Percentiles rank a stretch among this genome's conserved stretches.
Conservation (phyloP, 2,329 filamentous ascomycete species). For the Dendrostoma leiphaemia region DNA sequence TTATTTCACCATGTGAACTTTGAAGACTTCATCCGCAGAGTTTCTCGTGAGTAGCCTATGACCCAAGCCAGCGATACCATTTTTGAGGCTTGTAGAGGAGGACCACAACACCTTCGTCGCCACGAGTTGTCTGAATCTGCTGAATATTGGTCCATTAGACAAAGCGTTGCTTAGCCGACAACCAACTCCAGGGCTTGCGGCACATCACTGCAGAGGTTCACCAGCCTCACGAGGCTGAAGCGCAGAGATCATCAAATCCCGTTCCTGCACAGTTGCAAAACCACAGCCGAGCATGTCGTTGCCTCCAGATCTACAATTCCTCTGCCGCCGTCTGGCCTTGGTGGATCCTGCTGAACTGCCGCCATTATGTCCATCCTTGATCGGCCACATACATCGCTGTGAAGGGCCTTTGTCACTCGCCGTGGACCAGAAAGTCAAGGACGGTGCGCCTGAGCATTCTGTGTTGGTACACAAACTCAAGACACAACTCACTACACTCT, state of each 20-base stretch:
- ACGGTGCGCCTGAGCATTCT: conserved; percentile 60
- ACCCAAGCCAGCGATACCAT: not conserved
- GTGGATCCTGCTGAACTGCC: conserved; percentile 73
- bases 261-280: too few species aligned
- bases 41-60: not conserved
- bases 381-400: conserved; percentile 56
- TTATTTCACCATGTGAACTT: not conserved
- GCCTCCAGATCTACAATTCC: conserved; percentile 59
- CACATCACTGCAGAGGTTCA: too few species aligned
- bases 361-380: conserved; percentile 67
- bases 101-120: not conserved
- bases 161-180: too few species aligned
- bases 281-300: conserved; percentile 32
- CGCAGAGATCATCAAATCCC: not conserved
- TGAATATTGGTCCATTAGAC: too few species aligned
- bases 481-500: conserved; percentile 71
- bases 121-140: too few species aligned
- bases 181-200: too few species aligned
- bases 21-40: not conserved
- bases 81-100: not conserved
- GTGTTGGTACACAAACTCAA: conserved; percentile 80
- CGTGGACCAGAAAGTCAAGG: conserved; percentile 58
- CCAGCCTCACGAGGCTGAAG: conserved; percentile 1
- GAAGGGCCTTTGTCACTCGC: conserved; percentile 61
- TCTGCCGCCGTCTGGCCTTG: conserved; percentile 69